Evolutionary conservation across 805 yeast genomes (phyloP).

Genomic region (Alloascoidea hylecoeti): DNA sequence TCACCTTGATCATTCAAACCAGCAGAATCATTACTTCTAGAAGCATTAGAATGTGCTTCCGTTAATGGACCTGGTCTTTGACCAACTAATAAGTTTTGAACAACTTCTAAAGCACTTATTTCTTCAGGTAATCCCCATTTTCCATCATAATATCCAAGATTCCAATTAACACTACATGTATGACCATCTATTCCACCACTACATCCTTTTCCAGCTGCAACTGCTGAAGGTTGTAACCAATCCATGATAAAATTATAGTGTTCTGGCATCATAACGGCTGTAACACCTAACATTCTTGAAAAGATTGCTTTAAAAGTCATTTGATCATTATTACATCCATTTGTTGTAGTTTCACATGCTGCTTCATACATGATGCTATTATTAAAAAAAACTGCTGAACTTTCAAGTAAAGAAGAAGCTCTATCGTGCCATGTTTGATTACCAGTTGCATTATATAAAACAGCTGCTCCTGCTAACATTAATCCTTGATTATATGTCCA

Average conservation of each 20-base stretch:
- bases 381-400: constrained; percentile 31
- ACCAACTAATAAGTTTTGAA: constrained; percentile 27
- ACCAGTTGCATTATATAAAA: constrained; percentile 44
- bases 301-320: constrained; percentile 62
- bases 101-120: constrained; percentile 58
- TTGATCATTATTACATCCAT: constrained; percentile 58
- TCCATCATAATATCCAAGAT: constrained; percentile 43
- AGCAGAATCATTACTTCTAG: constrained; percentile 28
- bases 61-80: constrained; percentile 44
- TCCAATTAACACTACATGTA: constrained; percentile 77
- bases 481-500: constrained; percentile 73
- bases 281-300: constrained; percentile 48
- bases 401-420: constrained; percentile 29
- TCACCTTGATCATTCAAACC: too few species aligned
- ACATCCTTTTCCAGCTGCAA: constrained; percentile 68
- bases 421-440: constrained; percentile 47
- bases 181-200: constrained; percentile 70
- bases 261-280: constrained; percentile 46
- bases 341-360: constrained; percentile 45
- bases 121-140: constrained; percentile 76
- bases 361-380: constrained; percentile 48
- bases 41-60: constrained; percentile 54
- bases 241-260: constrained; percentile 30
- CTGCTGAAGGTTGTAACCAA: constrained; percentile 36
- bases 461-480: constrained; percentile 56